A percentile compares a stretch with the other conserved stretches of the same genome.
phyloP scores from a whole-genome alignment of 495 filamentous ascomycete genomes.

The Thermothielavioides terrestris region DNA sequence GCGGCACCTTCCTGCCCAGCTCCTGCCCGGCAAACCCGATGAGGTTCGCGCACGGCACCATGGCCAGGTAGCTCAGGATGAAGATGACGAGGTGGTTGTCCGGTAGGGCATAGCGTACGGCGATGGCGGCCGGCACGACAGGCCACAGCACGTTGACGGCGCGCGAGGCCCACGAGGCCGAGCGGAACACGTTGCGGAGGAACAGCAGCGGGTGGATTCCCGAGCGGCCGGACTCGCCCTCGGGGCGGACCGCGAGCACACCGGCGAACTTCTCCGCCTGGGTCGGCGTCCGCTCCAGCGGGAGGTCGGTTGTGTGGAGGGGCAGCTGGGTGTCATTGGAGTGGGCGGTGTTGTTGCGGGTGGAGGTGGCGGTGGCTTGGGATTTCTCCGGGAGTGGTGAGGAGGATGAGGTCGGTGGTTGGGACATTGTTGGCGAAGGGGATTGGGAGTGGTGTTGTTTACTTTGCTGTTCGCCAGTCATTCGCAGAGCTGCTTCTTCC shows the following conservation, averaged over 20 bases:
- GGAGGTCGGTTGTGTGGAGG: slow-evolving; percentile 2
- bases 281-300: background rate
- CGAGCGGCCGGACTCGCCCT: slow-evolving; percentile 37
- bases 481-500: no score
- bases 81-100: slow-evolving; percentile 44
- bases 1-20: slow-evolving; percentile 67
- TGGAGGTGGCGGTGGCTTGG: background rate
- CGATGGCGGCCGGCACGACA: slow-evolving; percentile 45
- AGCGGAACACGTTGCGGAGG: slow-evolving; percentile 33
- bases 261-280: background rate
- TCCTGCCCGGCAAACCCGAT: slow-evolving; percentile 78
- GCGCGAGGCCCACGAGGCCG: slow-evolving; percentile 32
- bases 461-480: no score
- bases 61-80: slow-evolving; percentile 45
- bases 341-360: background rate
- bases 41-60: slow-evolving; percentile 79
- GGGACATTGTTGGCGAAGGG: background rate
- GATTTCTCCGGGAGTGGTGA: background rate
- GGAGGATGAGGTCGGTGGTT: background rate
- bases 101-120: slow-evolving; percentile 31
- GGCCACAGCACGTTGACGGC: slow-evolving; percentile 46
- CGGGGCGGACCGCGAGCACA: slow-evolving; percentile 12
- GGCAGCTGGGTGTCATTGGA: background rate
- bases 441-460: no score
- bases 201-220: slow-evolving; percentile 39